Evolutionary conservation across 164 flowering plant species (phyloP), one percentile per base, ranked within the genome.

Genomic region (Santalum album): DNA sequence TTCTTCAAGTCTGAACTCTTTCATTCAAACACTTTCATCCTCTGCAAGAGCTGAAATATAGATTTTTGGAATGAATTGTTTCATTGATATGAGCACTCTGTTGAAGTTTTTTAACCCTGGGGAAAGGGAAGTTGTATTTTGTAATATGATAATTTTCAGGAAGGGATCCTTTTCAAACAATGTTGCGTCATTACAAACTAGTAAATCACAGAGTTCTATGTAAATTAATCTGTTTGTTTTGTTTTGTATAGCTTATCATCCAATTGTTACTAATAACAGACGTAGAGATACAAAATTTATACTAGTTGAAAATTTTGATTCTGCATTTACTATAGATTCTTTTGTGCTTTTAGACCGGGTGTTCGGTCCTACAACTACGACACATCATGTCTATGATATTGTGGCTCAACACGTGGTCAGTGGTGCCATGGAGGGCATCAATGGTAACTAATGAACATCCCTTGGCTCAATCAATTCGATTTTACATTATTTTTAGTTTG

Each of bases 301-400:
- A 6, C 16, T 45, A 12, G 7, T 22, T 3, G 7, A 25, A 26
- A 23, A n/a, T 48, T 29, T 18, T 26, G n/a, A 21, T 16, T 47
- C 25, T 14, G 12, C 50, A 29, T 46, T 14, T 42, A n/a, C n/a
- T n/a, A n/a, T 55, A 2, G 14, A 48, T 60, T 51, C 47, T 29
- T 35, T 46, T 46, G 19, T 18, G 1, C 26, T 62, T 59, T n/a
- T 66, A 92, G 96, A 92, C 81, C 78, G 95, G 27, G 99, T 92
- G 23, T 92, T 92, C 78, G 99, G 96, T 35, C 99, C 99, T 42
- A 87, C 99, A 47, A 92, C 99, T 34, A 92, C 99, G 43, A 92
- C 97, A 11, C 84, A 90, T 14, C 96, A 89, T 74, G 96, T 92
- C 22, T 89, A 92, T 69, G 99, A 92, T 75, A 77, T 89, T 55